Percentiles rank a stretch among this genome's conserved stretches.
These are phyloP conservation scores for Aeschynomene evenia DNA, from an alignment of 306 rosid genomes.

Conservation along the genomic window DNA sequence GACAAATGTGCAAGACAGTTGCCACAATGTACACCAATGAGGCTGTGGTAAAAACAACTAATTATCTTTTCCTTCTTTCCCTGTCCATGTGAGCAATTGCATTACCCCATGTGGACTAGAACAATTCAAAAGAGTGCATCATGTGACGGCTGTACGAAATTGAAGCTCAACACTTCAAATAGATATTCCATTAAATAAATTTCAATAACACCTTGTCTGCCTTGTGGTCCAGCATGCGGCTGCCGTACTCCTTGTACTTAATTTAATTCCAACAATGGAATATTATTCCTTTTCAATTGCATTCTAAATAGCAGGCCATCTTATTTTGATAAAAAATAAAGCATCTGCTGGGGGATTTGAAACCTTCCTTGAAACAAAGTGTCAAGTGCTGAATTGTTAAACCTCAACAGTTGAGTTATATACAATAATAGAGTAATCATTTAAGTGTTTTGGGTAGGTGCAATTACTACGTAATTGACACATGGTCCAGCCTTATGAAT, in stretches of 20 bases:
- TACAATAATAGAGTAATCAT: background rate
- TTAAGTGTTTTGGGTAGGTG: background rate
- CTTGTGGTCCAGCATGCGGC: background rate
- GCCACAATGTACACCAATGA: background rate
- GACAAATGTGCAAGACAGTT: background rate
- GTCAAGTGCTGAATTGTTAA: background rate
- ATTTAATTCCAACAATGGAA: background rate
- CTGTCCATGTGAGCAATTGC: background rate
- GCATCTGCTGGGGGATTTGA: background rate
- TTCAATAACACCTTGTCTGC: background rate
- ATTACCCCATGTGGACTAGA: background rate
- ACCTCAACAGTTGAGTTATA: background rate
- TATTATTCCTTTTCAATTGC: background rate
- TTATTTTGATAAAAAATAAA: background rate
- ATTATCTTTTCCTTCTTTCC: background rate
- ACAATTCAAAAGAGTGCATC: background rate
- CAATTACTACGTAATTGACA: background rate
- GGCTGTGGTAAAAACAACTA: background rate
- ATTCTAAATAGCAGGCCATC: background rate
- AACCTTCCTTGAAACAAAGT: background rate
- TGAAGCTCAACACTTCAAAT: background rate
- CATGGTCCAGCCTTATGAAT: background rate
- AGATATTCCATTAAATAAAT: background rate
- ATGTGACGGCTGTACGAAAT: background rate
- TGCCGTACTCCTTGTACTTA: background rate